Percentiles rank a stretch among this genome's conserved stretches.
phyloP scores from a whole-genome alignment of 495 filamentous ascomycete species.

The Chaetomidium leptoderma region DNA sequence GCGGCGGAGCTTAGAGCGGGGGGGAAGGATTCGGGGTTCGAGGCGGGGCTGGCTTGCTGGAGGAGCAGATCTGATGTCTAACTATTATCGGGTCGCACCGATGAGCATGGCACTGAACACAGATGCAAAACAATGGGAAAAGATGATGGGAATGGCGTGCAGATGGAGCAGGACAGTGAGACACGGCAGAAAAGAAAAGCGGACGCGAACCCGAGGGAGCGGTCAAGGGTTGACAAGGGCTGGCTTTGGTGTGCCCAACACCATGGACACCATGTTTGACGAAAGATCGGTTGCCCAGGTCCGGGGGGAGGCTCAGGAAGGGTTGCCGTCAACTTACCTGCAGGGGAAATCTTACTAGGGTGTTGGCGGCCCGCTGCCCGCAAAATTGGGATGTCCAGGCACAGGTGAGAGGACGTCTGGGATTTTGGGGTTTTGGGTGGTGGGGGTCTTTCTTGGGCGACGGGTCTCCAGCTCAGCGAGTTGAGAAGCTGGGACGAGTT shows the following conservation, averaged over 20 bases:
- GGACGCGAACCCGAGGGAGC: conserved; percentile 17
- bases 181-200: conserved; percentile 5
- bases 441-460: not conserved
- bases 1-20: not conserved
- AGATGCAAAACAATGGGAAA: not conserved
- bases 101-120: not conserved
- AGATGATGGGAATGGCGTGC: not conserved
- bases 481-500: not conserved
- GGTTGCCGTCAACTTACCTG: conserved; percentile 17
- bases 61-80: not conserved
- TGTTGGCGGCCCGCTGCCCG: not conserved
- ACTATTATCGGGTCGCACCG: not conserved
- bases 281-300: not conserved
- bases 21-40: not conserved
- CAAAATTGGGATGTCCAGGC: conserved; percentile 9
- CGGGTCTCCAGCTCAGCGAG: not conserved
- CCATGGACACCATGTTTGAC: not conserved
- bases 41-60: not conserved
- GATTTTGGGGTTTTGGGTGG: not conserved
- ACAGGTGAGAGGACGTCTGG: not conserved
- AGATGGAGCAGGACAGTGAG: not conserved
- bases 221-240: conserved; percentile 13
- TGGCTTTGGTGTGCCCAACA: not conserved
- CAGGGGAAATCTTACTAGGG: conserved; percentile 5
- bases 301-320: not conserved